Conservation (phyloP, 1,284 basidiomycete species). For the Leucoagaricus sp. region DNA sequence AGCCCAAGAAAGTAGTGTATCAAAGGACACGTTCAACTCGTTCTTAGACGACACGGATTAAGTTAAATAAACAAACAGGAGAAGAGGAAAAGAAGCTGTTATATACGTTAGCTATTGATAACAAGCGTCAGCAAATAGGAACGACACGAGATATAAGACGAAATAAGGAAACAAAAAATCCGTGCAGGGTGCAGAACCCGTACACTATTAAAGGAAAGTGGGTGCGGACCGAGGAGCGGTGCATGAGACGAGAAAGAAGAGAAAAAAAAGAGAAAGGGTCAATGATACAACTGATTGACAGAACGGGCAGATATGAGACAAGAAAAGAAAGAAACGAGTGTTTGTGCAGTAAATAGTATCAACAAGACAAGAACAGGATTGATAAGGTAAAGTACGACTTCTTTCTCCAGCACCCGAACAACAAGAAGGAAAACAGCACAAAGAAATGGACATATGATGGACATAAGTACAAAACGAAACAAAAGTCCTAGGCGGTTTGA, state of each 20-base stretch:
- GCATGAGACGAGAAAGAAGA: conserved; percentile 16
- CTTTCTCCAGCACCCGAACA: conserved; percentile 8
- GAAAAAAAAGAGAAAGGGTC: conserved; percentile 12
- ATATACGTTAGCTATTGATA: conserved; percentile 15
- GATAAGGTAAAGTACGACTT: conserved; percentile 4
- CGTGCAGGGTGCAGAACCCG: conserved; percentile 22
- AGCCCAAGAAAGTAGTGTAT: conserved; percentile 9
- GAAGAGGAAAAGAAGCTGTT: conserved; percentile 5
- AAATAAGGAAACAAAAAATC: conserved; percentile 10
- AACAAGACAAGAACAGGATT: conserved; percentile 7
- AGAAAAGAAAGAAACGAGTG: conserved; percentile 16
- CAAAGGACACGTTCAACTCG: conserved; percentile 6
- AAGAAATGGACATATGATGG: neutral
- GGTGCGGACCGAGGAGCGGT: conserved; percentile 8
- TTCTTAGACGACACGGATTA: conserved; percentile 16
- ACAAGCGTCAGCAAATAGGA: conserved; percentile 18
- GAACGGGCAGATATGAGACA: conserved; percentile 17
- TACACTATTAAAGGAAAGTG: conserved; percentile 32
- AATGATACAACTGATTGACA: conserved; percentile 20
- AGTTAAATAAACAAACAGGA: conserved; percentile 30
- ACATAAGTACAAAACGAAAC: conserved; percentile 20
- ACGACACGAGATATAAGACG: conserved; percentile 21
- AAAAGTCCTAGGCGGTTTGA: conserved; percentile 13
- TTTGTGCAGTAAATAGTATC: conserved; percentile 11
- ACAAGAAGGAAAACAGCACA: conserved; percentile 12